These are phyloP conservation scores for Brassica rapa DNA, from an alignment of 345 rosid genomes.

Conservation along the genomic window DNA sequence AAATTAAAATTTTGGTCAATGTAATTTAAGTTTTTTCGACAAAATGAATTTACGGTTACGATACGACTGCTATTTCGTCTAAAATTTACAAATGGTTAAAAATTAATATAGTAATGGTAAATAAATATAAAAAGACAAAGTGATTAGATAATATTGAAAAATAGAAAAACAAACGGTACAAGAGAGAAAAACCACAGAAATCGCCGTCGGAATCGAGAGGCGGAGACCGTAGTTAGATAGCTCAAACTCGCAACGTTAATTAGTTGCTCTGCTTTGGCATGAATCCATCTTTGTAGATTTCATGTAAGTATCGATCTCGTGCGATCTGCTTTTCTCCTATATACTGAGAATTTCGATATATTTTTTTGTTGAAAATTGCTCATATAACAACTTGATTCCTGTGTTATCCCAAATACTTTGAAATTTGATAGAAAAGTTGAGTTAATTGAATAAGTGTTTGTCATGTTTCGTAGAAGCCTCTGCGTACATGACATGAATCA, in stretches of 20 bases:
- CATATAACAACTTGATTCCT: background rate
- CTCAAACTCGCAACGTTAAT: background rate
- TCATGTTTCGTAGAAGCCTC: background rate
- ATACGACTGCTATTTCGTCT: background rate
- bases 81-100: background rate
- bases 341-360: background rate
- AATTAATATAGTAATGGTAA: background rate
- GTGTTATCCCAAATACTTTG: background rate
- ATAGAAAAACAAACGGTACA: background rate
- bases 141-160: background rate
- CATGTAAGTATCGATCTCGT: background rate
- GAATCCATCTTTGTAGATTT: background rate
- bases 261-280: background rate
- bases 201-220: background rate
- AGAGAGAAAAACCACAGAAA: background rate
- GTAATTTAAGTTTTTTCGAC: background rate
- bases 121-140: background rate
- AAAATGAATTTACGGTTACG: background rate
- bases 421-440: background rate
- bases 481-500: background rate
- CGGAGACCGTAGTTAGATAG: slow-evolving; percentile 2
- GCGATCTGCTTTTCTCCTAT: background rate
- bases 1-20: background rate
- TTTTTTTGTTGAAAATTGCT: background rate
- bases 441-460: background rate